Evolutionary conservation across 768 basidiomycete genomes (phyloP).

Genomic region (Phanerochaete sordida): DNA sequence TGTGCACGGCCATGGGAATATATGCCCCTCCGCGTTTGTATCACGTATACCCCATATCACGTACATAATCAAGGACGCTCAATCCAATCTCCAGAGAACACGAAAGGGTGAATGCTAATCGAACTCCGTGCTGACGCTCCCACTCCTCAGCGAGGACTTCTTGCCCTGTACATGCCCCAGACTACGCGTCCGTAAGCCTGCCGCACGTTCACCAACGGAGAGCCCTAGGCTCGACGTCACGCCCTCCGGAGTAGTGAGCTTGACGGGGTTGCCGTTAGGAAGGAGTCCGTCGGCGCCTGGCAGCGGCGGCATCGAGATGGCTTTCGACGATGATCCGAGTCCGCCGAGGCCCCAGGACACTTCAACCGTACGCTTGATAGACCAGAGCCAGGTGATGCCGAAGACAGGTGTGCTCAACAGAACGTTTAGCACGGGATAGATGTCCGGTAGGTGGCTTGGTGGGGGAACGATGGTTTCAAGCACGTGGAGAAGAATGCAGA

Average conservation of each 20-base stretch:
- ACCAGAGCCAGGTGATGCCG: conserved; percentile 84
- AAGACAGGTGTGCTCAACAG: conserved; percentile 81
- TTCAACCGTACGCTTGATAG: conserved; percentile 75
- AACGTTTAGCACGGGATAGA: conserved; percentile 84
- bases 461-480: conserved; percentile 60
- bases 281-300: neutral
- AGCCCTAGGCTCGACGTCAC: neutral
- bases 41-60: too few species aligned
- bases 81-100: too few species aligned
- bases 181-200: neutral
- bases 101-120: too few species aligned
- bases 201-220: neutral
- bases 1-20: too few species aligned
- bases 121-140: neutral
- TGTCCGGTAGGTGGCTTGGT: conserved; percentile 77
- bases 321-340: conserved; percentile 20
- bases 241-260: neutral
- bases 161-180: neutral
- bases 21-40: too few species aligned
- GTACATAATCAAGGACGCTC: too few species aligned
- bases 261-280: neutral
- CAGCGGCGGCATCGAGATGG: neutral
- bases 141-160: neutral
- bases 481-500: conserved; percentile 54
- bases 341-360: conserved; percentile 78